phyloP scores from a whole-genome alignment of 108 stramenopile species.

The Skeletonema menzelii region DNA sequence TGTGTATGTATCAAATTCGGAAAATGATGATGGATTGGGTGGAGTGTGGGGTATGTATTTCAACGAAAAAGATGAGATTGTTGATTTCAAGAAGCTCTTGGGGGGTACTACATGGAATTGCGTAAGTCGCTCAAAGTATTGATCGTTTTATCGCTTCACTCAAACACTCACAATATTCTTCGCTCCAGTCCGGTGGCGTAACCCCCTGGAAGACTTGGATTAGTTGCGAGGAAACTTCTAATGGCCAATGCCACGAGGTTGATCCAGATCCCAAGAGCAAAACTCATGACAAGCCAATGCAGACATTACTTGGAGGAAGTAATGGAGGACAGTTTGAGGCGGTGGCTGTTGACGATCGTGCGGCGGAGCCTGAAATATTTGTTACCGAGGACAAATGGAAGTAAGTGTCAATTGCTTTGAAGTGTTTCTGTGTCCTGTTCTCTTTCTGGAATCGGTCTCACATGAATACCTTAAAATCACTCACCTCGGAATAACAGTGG shows the following conservation, averaged over 20 bases:
- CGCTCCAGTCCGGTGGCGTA: constrained; percentile 14
- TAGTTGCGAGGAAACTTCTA: constrained; percentile 17
- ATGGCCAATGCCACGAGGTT: constrained; percentile 22
- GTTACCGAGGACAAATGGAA: constrained; percentile 18
- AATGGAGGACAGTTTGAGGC: constrained; percentile 19
- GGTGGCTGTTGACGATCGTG: constrained; percentile 19
- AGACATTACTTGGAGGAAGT: constrained; percentile 11
- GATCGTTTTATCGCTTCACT: no score
- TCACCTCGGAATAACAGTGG: not conserved
- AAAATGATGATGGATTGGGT: constrained; percentile 2
- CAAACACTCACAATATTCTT: no score
- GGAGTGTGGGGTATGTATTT: constrained; percentile 32
- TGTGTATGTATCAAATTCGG: constrained; percentile 38
- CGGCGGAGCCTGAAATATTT: not conserved
- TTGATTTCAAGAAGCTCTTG: constrained; percentile 16
- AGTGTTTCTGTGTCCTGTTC: not conserved
- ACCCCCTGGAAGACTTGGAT: constrained; percentile 39
- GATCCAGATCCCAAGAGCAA: constrained; percentile 14
- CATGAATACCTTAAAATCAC: not conserved
- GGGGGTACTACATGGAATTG: constrained; percentile 19
- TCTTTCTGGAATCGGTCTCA: constrained; percentile 1
- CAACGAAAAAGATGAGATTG: not conserved
- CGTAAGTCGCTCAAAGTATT: no score
- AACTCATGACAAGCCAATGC: not conserved
- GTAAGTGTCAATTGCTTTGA: not conserved